Base-by-base conservation (phyloP, 148 eudicot species). In the Agrostemma githago region DNA sequence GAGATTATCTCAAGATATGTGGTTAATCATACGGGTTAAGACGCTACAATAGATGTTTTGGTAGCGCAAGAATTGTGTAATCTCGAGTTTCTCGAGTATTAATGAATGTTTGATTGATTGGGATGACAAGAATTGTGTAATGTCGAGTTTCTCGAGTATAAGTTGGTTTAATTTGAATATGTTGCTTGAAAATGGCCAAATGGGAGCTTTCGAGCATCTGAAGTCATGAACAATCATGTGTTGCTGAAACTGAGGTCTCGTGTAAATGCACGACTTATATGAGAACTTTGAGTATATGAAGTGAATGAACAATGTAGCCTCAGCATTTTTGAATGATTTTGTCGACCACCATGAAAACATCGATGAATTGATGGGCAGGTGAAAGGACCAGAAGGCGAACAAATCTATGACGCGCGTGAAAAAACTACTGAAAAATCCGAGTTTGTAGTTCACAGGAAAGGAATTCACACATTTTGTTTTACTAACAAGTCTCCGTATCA, bases 401-500 rank as follows among this genome's bases (percentile, higher is more conserved):
- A 82, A 74, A 54, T 89, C 53, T 84, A 88, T 21, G 86, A 87
- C 16, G 63, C 83, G 16, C 87, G 72, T 41, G 88, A 86, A 73
- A 88, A 82, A 80, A 78, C 82, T 9, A 89, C 86, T 77, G 97
- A 88, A 39, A 92, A 83, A 78, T 80, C 74, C 16, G 97, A 89
- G 85, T 89, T 92, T 77, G 70, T 82, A 38, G 90, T 86, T 77
- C 84, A 79, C 5, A 79, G 74, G 21, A 84, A 81, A 69, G 97
- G 97, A 16, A 41, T 88, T 42, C 80, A 88, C 68, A 80, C 79
- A 14, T 90, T 92, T 75, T 92, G 97, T 82, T 92, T 92, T 72
- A 81, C 75, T 4, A 92, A 90, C 84, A 85, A 77, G 78, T 92
- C 92, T 62, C 92, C 95, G 17, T 92, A 84, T 82, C 92, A 84